Conservation (phyloP, 306 rosid genomes). For the Citrullus amarus region DNA sequence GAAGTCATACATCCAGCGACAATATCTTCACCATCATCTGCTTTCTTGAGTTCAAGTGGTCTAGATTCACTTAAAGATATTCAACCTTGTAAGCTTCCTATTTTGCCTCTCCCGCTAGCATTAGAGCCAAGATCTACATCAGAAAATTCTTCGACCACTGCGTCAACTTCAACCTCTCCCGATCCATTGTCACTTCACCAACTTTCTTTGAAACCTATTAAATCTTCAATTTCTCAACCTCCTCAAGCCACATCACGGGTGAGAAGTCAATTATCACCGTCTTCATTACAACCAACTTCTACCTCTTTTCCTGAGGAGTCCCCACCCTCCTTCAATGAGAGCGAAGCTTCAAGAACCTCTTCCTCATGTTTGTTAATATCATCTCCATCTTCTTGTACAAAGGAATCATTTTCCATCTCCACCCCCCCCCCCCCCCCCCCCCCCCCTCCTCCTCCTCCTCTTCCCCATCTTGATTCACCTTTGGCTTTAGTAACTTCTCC, state of each 20-base stretch:
- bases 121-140: conserved; percentile 13
- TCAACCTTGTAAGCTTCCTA: conserved; percentile 20
- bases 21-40: conserved; percentile 3
- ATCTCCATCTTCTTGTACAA: conserved; percentile 16
- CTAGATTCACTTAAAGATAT: conserved; percentile 22
- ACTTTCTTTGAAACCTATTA: conserved; percentile 14
- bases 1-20: conserved; percentile 22
- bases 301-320: background rate
- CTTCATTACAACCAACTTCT: conserved; percentile 14
- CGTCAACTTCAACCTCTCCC: conserved; percentile 18
- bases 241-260: conserved; percentile 17
- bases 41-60: background rate
- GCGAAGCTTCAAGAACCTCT: conserved; percentile 11
- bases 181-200: conserved; percentile 6
- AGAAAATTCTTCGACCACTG: conserved; percentile 20
- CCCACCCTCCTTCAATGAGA: conserved; percentile 3
- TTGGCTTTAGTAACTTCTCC: conserved; percentile 15
- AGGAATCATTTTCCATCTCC: conserved; percentile 16
- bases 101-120: conserved; percentile 22
- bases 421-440: conserved; percentile 2
- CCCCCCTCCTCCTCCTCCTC: background rate
- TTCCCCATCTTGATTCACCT: conserved; percentile 8
- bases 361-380: conserved; percentile 14
- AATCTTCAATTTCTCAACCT: conserved; percentile 9
- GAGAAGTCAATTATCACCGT: conserved; percentile 17